Percentiles rank a stretch among this genome's conserved stretches.
Conservation (phyloP, 2,329 filamentous ascomycete species). For the Fusarium proliferatum region DNA sequence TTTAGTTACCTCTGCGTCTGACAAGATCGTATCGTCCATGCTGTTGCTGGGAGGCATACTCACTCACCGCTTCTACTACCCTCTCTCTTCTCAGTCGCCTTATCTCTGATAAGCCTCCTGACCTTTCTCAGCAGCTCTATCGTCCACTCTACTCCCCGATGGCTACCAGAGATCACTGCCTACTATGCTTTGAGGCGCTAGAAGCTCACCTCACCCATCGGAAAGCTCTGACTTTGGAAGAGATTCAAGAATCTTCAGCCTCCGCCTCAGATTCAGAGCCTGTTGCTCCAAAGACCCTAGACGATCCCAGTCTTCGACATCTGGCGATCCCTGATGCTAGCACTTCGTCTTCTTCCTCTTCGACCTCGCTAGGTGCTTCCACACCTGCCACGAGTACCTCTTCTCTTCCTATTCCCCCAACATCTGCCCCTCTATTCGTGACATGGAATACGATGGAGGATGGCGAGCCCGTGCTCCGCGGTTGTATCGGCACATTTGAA, state of each 20-base stretch:
- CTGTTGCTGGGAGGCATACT: constrained; percentile 22
- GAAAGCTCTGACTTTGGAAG: constrained; percentile 72
- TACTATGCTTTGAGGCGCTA: constrained; percentile 92
- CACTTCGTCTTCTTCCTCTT: constrained; percentile 53
- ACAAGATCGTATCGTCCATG: constrained; percentile 13
- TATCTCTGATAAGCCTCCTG: constrained; percentile 18
- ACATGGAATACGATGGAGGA: constrained; percentile 83
- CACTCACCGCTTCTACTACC: constrained; percentile 15
- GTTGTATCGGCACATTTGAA: constrained; percentile 97
- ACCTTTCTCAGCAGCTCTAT: constrained; percentile 2
- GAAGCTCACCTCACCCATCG: constrained; percentile 78
- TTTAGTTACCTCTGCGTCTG: constrained; percentile 8
- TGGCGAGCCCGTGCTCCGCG: constrained; percentile 72
- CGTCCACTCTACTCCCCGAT: constrained; percentile 59
- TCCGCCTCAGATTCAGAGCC: constrained; percentile 46
- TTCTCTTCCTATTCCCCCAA: constrained; percentile 51
- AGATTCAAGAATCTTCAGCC: constrained; percentile 75
- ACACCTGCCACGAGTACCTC: constrained; percentile 59
- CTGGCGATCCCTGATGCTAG: constrained; percentile 49
- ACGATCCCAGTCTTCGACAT: constrained; percentile 57
- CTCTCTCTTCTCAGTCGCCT: constrained; percentile 17
- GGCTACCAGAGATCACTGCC: constrained; percentile 87
- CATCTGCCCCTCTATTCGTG: constrained; percentile 84
- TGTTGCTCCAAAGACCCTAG: constrained; percentile 41
- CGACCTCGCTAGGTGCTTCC: constrained; percentile 57